Conservation (phyloP, 495 filamentous ascomycete genomes). For the Hypomontagnella submonticulosa region DNA sequence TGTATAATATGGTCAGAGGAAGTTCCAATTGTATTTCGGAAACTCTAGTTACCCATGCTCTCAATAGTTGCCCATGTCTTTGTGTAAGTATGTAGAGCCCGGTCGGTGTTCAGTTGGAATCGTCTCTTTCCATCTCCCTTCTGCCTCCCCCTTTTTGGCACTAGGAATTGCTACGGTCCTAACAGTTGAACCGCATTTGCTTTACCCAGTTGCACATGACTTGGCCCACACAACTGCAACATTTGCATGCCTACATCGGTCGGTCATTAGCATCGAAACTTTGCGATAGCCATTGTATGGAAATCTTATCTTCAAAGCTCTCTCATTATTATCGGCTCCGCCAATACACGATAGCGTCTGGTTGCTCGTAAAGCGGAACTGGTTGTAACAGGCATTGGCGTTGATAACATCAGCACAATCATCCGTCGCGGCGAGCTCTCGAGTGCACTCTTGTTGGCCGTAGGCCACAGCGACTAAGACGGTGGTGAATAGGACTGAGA, state of each 20-base stretch:
- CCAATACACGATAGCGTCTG: conserved; percentile 56
- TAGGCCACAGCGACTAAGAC: conserved; percentile 41
- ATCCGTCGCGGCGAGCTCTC: conserved; percentile 49
- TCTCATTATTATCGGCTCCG: conserved; percentile 49
- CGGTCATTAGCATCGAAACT: conserved; percentile 17
- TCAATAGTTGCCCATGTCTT: too few species aligned
- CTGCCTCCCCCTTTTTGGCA: conserved; percentile 28
- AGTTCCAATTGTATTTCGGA: too few species aligned
- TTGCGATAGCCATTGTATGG: background rate
- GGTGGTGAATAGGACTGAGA: conserved; percentile 41
- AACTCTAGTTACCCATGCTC: too few species aligned
- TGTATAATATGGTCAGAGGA: too few species aligned
- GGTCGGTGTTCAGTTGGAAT: background rate
- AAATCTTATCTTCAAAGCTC: conserved; percentile 46
- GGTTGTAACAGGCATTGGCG: conserved; percentile 59
- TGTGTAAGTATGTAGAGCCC: too few species aligned
- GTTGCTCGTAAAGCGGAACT: conserved; percentile 51
- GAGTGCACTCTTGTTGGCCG: conserved; percentile 50
- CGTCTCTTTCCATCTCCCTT: background rate
- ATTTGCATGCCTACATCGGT: conserved; percentile 50
- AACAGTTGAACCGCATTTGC: conserved; percentile 34
- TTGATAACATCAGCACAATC: conserved; percentile 58
- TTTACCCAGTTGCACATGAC: conserved; percentile 54
- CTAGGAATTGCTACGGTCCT: background rate
- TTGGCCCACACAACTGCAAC: conserved; percentile 51